Evolutionary conservation across 208 protist genomes (phyloP), one percentile per base, ranked within the genome.

Genomic region (Naegleria gruberi): DNA sequence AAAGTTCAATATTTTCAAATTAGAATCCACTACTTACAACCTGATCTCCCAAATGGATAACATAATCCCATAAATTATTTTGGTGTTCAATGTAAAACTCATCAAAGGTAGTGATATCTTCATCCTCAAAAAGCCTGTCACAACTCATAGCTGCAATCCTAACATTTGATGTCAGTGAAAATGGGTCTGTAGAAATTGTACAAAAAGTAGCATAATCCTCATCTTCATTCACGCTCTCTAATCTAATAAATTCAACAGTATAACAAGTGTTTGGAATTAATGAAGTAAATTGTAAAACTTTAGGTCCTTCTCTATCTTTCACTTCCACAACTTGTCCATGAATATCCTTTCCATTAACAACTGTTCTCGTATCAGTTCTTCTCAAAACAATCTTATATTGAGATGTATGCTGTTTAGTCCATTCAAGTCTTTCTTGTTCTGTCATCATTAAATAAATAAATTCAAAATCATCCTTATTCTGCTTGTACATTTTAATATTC

Each of bases 1-100:
- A 74, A n/a, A 26, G 4, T 12, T 43, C 37, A 44, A 83, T 44
- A 83, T 3, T 44, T 12, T 83, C 77, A 43, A 37, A 12, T 44
- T 83, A 83, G 34, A 83, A 44, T 83, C n/a, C n/a, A n/a, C n/a
- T n/a, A n/a, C n/a, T n/a, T n/a, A n/a, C n/a, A n/a, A 65, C 51
- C 30, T 87, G 82, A 87, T 87, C 82, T 40, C 82, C 82, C 43
- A 87, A 41, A 23, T 87, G 82, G 40, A 87, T 12, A 6, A 87
- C n/a, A 41, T 7, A 37, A 34, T 55, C 41, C 15, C n/a, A 55
- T 8, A 42, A 43, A 15, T 51, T 26, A n/a, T 23, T 8, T 15
- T 87, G 37, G 6, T 87, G 8, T 51, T 55, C 30, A 34, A 87
- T 65, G 51, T 30, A 41, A 5, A 87, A 55, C 40, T 57, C 7